These are phyloP conservation scores for Purpureocillium lavendulum DNA, from an alignment of 2,329 filamentous ascomycete genomes.

Conservation along the genomic window DNA sequence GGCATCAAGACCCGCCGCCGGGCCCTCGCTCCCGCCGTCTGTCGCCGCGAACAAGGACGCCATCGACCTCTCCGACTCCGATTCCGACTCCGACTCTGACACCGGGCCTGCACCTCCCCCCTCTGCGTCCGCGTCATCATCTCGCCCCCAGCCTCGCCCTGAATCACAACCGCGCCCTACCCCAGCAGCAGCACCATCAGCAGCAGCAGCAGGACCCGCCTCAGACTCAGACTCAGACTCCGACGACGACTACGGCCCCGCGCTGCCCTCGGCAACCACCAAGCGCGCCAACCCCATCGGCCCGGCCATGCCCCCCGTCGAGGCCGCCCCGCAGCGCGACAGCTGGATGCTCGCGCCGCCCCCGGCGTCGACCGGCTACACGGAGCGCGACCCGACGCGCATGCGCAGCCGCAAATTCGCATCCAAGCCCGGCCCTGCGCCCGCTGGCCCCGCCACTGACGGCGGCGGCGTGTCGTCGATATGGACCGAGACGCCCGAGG, in stretches of 20 bases:
- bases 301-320: constrained; percentile 22
- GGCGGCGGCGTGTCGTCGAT: constrained; percentile 49
- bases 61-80: constrained; percentile 26
- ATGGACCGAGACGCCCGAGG: constrained; percentile 88
- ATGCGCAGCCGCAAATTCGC: constrained; percentile 77
- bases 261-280: constrained; percentile 40
- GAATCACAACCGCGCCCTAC: constrained; percentile 18
- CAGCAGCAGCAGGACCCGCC: constrained; percentile 12
- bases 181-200: not conserved
- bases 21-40: constrained; percentile 12
- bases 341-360: constrained; percentile 78
- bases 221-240: constrained; percentile 28
- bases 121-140: not conserved
- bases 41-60: constrained; percentile 17
- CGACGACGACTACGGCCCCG: constrained; percentile 52
- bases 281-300: constrained; percentile 38
- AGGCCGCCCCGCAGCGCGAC: constrained; percentile 57
- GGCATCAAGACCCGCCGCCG: constrained; percentile 9
- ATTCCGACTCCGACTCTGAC: constrained; percentile 21
- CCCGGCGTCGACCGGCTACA: constrained; percentile 40
- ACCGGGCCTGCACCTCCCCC: constrained; percentile 24
- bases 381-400: constrained; percentile 73
- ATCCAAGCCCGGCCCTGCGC: constrained; percentile 36
- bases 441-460: constrained; percentile 1
- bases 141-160: constrained; percentile 25